Evolutionary conservation across 352 stramenopile genomes (phyloP).

Genomic region (Phytophthora quininea): DNA sequence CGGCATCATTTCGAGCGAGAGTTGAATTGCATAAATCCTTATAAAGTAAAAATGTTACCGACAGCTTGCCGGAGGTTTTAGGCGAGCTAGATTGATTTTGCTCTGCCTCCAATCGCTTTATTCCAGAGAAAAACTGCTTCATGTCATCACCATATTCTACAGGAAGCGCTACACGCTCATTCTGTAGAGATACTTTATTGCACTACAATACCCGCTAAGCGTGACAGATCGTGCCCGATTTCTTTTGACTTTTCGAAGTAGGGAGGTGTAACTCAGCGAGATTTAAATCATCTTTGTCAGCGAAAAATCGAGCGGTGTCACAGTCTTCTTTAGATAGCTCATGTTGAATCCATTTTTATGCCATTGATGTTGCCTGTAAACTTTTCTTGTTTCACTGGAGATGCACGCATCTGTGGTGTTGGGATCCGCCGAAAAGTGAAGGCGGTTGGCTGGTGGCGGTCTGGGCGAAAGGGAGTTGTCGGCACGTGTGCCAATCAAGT

Average conservation of each 20-base stretch:
- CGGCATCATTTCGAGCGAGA: slow-evolving; percentile 4
- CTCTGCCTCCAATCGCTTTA: slow-evolving; percentile 11
- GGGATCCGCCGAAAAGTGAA: too few species aligned
- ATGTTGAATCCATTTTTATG: slow-evolving; percentile 7
- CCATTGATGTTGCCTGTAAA: slow-evolving; percentile 2
- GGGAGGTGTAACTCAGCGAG: slow-evolving; percentile 7
- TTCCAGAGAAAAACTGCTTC: slow-evolving; percentile 25
- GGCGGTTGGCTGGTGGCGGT: too few species aligned
- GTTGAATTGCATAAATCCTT: slow-evolving; percentile 1
- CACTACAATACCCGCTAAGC: slow-evolving; percentile 13
- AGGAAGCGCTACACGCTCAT: slow-evolving; percentile 6
- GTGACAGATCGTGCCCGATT: background rate
- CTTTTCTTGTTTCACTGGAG: slow-evolving; percentile 6
- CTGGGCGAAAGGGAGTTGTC: too few species aligned
- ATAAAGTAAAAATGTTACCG: slow-evolving; percentile 14
- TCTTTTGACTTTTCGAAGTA: slow-evolving; percentile 3
- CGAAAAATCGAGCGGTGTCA: slow-evolving; percentile 9
- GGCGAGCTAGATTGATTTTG: slow-evolving; percentile 1
- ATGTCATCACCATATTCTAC: slow-evolving; percentile 19
- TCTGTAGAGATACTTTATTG: slow-evolving; percentile 14
- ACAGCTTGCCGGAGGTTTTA: slow-evolving; percentile 9
- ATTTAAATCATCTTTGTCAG: background rate
- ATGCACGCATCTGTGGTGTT: background rate
- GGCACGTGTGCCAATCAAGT: too few species aligned
- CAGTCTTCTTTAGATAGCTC: background rate